Evolutionary conservation across 2,329 filamentous ascomycete genomes (phyloP), one percentile per base, ranked within the genome.

Genomic region (Penicillium nordicum): DNA sequence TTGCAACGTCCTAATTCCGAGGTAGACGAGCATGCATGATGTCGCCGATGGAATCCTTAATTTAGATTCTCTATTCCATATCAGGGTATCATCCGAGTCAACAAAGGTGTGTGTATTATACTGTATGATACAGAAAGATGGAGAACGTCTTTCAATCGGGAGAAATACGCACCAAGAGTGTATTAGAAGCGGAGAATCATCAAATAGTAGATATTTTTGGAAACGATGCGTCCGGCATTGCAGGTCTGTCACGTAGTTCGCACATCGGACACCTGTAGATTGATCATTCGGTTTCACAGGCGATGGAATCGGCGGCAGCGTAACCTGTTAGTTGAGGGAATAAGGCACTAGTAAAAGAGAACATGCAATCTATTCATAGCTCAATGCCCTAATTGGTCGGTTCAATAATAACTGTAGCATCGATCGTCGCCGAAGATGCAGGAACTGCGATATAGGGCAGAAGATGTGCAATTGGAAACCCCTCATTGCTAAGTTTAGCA

Each of bases 401-500:
- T 23, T 47, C 14, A 36, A 36, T 10, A 47, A 47, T 18, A 47
- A 34, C 1, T 18, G 8, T 10, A 2, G 30, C 0, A 23, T 32
- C n/a, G n/a, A 47, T 47, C 18, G 38, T 36, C 32, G 30, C 10
- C 14, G 5, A 10, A 23, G 4, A 23, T 2, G 29, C n/a, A 25
- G 44, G n/a, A 23, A 23, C 30, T 32, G 44, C 5, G 12, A 11
- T 16, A 47, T 36, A 47, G 16, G 30, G 30, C n/a, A 47, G 44
- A 47, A 5, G 29, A 36, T 25, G 8, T 47, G 44, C 29, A 47
- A 23, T 16, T 3, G 4, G 10, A 23, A 23, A 9, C 27, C 30
- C 18, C 16, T 29, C n/a, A 27, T 27, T 44, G 21, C 50, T 52
- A 52, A 52, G 50, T 36, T 36, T 52, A 52, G 50, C 32, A 52